Conservation (phyloP, 1,284 basidiomycete species). For the Melampsora occidentalis region DNA sequence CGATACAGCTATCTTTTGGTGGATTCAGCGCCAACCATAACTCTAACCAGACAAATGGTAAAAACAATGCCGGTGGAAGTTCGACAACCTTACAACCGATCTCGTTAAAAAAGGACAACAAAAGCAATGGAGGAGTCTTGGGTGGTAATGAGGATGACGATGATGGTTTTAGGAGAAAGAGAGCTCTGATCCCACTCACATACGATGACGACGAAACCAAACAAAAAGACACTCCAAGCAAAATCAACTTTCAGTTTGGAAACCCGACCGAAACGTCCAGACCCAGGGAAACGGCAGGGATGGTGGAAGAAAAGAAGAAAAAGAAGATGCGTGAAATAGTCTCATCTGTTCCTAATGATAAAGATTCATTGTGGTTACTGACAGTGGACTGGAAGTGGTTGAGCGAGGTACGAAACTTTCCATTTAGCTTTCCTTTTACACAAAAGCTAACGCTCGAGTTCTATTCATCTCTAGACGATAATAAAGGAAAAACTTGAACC, state of each 20-base stretch:
- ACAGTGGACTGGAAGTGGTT: constrained; percentile 49
- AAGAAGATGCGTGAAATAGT: constrained; percentile 49
- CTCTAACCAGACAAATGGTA: constrained; percentile 14
- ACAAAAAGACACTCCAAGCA: constrained; percentile 19
- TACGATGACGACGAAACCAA: constrained; percentile 52
- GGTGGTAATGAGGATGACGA: constrained; percentile 51
- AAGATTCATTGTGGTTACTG: constrained; percentile 48
- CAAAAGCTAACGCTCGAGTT: background rate
- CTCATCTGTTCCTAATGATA: constrained; percentile 47
- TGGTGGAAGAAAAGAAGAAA: constrained; percentile 46
- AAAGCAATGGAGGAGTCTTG: constrained; percentile 38
- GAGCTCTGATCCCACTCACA: constrained; percentile 50
- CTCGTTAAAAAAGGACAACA: constrained; percentile 44
- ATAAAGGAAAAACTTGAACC: constrained; percentile 49
- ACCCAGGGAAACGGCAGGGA: constrained; percentile 25
- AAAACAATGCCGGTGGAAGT: constrained; percentile 12
- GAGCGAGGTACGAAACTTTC: constrained; percentile 47
- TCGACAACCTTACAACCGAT: constrained; percentile 46
- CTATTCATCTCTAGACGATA: constrained; percentile 46
- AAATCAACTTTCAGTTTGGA: constrained; percentile 39
- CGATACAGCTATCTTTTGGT: constrained; percentile 45
- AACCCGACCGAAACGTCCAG: constrained; percentile 3
- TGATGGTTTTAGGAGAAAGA: constrained; percentile 47
- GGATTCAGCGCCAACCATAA: constrained; percentile 18
- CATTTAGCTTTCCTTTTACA: background rate